Percentiles rank a stretch among this genome's conserved stretches.
Evolutionary conservation across 148 eudicot genomes (phyloP).

Genomic region (Vaccinium darrowii): DNA sequence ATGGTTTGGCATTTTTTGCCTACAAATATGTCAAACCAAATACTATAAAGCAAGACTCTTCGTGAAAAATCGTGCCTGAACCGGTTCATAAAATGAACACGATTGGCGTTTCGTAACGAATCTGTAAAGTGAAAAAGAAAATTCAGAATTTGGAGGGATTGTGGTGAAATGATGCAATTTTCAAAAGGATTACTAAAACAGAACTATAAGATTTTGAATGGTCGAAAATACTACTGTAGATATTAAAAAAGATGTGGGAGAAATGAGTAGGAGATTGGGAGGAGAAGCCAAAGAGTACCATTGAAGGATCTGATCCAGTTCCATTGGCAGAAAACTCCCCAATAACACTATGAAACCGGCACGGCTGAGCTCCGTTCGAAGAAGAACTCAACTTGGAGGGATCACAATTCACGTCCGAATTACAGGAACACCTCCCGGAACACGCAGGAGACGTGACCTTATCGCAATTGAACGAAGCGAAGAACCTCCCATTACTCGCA

Average conservation of each 20-base stretch:
- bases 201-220: no score
- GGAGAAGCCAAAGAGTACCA: constrained; percentile 39
- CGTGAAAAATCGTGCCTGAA: no score
- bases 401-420: constrained; percentile 84
- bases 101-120: no score
- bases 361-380: constrained; percentile 43
- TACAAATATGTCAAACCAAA: constrained; percentile 18
- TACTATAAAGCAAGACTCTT: not conserved
- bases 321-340: constrained; percentile 84
- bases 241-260: no score
- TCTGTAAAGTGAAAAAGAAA: no score
- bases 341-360: constrained; percentile 71
- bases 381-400: constrained; percentile 57
- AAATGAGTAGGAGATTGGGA: no score
- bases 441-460: constrained; percentile 61
- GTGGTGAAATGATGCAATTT: no score
- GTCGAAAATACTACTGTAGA: no score
- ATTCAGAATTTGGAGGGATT: no score
- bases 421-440: constrained; percentile 86
- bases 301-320: constrained; percentile 55
- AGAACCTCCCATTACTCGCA: constrained; percentile 71
- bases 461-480: constrained; percentile 87
- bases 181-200: no score
- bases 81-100: not conserved
- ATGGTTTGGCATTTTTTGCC: constrained; percentile 59